Base-by-base conservation (phyloP, 495 filamentous ascomycete species). In the Pyrenopolyporus hunteri region DNA sequence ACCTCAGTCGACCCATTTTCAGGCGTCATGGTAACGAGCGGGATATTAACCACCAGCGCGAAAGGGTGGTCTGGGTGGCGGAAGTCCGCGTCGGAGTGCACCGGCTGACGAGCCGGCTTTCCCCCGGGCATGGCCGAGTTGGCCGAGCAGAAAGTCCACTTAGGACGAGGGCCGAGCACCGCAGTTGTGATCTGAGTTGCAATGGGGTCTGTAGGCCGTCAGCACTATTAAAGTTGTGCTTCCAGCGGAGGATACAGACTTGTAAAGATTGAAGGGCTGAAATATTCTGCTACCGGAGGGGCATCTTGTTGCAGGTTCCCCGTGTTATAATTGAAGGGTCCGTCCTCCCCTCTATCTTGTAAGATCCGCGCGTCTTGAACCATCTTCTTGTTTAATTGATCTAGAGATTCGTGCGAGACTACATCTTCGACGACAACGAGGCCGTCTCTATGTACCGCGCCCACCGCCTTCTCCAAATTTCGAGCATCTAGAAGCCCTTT, bases 1-100 rank as follows among this genome's bases (percentile, higher is more conserved):
- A 86, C 55, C 61, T 87, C 84, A 0, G 84, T 87, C 0, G 76
- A 78, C 5, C 84, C 84, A 53, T 85, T 86, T 42, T 81, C 72
- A 2, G 78, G 70, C 0, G 75, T 79, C 75, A 82, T 82, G 17
- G 73, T 74, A 19, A 81, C 68, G 2, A 86, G 73, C 0, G 81
- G 81, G 3, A 85, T 70, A 48, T 85, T 86, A 48, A 85, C 67
- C 6, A 85, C 79, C 4, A 81, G 69, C 1, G 79, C 78, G 59
- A 86, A 86, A 0, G 83, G 82, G 43, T 78, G 74, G 17, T 64
- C 46, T 0, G 82, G 83, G 60, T 86, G 81, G 13, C 70, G 61
- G 56, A 82, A 84, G 62, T 84, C 81, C n/a, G 81, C 81, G 54
- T 87, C 84, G 4, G 76, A 76, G 63, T 87, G 84, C 20, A 76